phyloP scores from a whole-genome alignment of 2,329 filamentous ascomycete species.

The Sporothrix schenckii region DNA sequence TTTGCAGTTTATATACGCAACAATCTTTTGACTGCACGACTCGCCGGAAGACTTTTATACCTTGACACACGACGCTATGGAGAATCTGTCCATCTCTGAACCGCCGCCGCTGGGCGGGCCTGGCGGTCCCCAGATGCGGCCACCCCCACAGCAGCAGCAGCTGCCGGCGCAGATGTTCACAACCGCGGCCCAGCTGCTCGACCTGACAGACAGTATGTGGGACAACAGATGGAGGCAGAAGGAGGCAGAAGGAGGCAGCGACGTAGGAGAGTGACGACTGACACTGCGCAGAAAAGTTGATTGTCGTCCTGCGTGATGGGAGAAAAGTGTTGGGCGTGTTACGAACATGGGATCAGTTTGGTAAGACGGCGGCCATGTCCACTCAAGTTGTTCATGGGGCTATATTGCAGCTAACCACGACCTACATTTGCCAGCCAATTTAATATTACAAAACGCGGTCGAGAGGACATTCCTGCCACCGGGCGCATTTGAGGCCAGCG shows the following conservation, averaged over 20 bases:
- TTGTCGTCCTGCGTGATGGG: conserved; percentile 88
- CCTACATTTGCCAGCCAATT: conserved; percentile 66
- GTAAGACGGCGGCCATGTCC: conserved; percentile 49
- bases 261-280: neutral
- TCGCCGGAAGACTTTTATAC: neutral
- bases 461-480: conserved; percentile 77
- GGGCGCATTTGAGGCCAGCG: conserved; percentile 46
- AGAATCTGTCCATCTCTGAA: conserved; percentile 43
- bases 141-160: conserved; percentile 59
- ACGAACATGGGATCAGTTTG: conserved; percentile 97
- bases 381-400: too few species aligned
- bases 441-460: conserved; percentile 89
- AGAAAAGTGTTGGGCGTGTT: conserved; percentile 91
- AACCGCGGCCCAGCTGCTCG: conserved; percentile 90
- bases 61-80: conserved; percentile 36
- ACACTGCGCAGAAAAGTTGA: conserved; percentile 75
- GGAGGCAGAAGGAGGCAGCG: neutral
- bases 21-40: neutral
- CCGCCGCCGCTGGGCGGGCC: conserved; percentile 40
- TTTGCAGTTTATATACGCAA: neutral
- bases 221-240: neutral
- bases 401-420: too few species aligned
- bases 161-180: conserved; percentile 97
- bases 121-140: conserved; percentile 39
- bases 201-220: conserved; percentile 93